phyloP scores from a whole-genome alignment of 73 alveolate species.

The Tetrahymena borealis region DNA sequence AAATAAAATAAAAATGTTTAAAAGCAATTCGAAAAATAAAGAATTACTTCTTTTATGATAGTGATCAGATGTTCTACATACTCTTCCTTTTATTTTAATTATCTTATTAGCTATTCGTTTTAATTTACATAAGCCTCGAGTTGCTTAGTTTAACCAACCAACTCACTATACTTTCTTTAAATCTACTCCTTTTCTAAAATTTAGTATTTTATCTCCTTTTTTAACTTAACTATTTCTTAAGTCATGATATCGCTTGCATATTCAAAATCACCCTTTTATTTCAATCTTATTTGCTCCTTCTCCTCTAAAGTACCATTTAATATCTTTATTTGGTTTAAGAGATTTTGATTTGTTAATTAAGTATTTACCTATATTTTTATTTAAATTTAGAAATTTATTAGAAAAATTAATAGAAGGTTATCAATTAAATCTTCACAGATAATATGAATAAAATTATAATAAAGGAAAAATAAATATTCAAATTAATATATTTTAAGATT shows the following conservation, averaged over 20 bases:
- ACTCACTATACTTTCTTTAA: background rate
- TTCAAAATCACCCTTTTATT: background rate
- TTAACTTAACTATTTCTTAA: background rate
- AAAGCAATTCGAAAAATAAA: background rate
- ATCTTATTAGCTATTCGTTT: background rate
- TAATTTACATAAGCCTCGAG: background rate
- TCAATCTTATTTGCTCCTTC: background rate
- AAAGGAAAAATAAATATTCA: too few species aligned
- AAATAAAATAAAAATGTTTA: background rate
- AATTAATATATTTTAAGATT: too few species aligned
- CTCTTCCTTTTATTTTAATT: background rate
- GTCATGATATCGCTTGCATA: background rate
- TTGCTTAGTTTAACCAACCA: background rate
- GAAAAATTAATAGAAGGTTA: too few species aligned
- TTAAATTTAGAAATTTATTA: background rate
- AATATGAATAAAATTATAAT: too few species aligned
- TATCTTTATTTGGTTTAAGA: background rate
- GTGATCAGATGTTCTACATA: background rate
- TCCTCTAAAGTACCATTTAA: background rate
- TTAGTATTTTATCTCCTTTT: background rate
- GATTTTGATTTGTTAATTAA: background rate
- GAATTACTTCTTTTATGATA: background rate
- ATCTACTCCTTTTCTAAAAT: background rate
- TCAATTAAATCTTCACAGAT: too few species aligned
- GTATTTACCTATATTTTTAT: background rate